Evolutionary conservation across 192 early-diverging fungal genomes (phyloP), one percentile per base, ranked within the genome.

Genomic region (Umbelopsis sp.): DNA sequence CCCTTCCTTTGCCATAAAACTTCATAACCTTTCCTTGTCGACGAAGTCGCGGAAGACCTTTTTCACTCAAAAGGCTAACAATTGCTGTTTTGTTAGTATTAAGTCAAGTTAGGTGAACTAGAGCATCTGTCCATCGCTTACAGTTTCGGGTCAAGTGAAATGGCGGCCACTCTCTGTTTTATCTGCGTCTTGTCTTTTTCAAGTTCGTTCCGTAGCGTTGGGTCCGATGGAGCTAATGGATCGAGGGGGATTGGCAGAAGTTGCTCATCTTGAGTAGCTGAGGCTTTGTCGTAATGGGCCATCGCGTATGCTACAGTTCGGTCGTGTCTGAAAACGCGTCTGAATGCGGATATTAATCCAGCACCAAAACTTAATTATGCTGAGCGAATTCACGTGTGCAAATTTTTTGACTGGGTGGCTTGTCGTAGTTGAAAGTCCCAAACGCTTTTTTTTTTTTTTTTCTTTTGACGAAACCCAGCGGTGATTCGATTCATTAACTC

Each of bases 391-490:
- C 17, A 26, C n/a, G n/a, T 3, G 41, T 32, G n/a, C 32, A 65
- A 26, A 10, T 7, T 26, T 21, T 32, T 26, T 9, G 25, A 65
- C 62, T 17, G 32, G 62, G 62, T 29, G 32, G 32, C 32, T 38
- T 65, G 25, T 21, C 62, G 24, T 4, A 41, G 62, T 5, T 65
- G 31, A 29, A 9, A n/a, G 25, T 32, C 41, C 32, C 32, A 32
- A 41, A 38, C 62, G 41, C 36, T 50, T 71, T 62, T 70, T 67
- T 67, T 62, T 62, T 71, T 67, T 31, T 20, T 65, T 71, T 67
- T 31, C 20, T 65, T 52, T 20, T 14, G 29, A 31, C 44, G 65
- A 32, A 21, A 22, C n/a, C n/a, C 41, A 51, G 26, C 65, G 47
- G 52, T 17, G 21, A n/a, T 70, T 53, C 45, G 38, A 41, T 41